Conservation (phyloP, 2,329 filamentous ascomycete genomes). For the Neofusicoccum kwambonambiense region DNA sequence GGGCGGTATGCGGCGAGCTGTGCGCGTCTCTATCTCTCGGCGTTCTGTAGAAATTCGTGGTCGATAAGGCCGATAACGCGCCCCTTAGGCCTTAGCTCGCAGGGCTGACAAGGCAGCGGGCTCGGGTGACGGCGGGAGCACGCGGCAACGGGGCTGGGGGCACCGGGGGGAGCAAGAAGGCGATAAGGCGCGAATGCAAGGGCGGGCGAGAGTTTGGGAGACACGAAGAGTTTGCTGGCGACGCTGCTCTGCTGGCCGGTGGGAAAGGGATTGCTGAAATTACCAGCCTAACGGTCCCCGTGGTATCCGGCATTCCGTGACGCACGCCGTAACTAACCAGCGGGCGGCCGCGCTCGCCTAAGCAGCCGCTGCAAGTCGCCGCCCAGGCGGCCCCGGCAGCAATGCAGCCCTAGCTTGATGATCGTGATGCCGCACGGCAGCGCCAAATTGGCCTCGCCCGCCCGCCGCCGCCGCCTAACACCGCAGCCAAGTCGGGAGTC, state of each 20-base stretch:
- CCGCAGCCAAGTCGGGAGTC: too few relatives aligned
- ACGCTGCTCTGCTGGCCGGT: not conserved
- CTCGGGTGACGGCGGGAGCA: not conserved
- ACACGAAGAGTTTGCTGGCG: not conserved
- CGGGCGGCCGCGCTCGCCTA: conserved; percentile 1
- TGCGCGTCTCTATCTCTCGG: conserved; percentile 4
- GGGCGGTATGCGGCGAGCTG: not conserved
- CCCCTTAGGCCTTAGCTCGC: conserved; percentile 7
- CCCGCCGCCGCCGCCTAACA: not conserved
- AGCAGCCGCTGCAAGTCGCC: not conserved
- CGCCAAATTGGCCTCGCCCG: not conserved
- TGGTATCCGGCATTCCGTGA: conserved; percentile 1
- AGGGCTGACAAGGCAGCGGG: conserved; percentile 10
- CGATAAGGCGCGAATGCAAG: not conserved
- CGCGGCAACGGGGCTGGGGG: not conserved
- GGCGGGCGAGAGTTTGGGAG: not conserved
- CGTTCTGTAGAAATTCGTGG: conserved; percentile 4
- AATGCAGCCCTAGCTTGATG: conserved; percentile 1
- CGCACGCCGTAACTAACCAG: not conserved
- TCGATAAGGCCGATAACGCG: conserved; percentile 8
- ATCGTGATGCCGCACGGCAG: not conserved
- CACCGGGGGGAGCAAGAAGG: not conserved
- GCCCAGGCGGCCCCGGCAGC: not conserved
- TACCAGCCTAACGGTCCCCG: conserved; percentile 3
- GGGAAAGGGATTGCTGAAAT: conserved; percentile 15